Evolutionary conservation across 441 rosid genomes (phyloP), one percentile per base, ranked within the genome.

Genomic region (Eruca vesicaria): DNA sequence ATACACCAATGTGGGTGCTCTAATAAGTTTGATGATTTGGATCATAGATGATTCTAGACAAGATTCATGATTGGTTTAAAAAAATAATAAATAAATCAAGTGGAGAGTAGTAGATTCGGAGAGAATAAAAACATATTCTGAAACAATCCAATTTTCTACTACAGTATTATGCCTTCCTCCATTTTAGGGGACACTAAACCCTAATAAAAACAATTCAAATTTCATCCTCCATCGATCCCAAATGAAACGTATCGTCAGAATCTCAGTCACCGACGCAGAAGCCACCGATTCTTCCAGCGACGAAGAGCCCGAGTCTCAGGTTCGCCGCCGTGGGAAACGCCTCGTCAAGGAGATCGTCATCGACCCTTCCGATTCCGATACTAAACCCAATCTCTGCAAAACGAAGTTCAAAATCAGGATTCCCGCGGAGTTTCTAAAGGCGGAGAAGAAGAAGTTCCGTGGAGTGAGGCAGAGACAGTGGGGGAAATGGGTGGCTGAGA

Each of bases 401-500:
- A 63, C 68, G 1, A 62, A 68, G 26, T 61, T 71, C 60, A 71
- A 61, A 11, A 71, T 71, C 68, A 62, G 61, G 62, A 71, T 71
- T 16, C 16, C 7, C 23, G 14, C 28, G 10, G 70, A 63, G 69
- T 29, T 29, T 29, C 7, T 29, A 7, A 32, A 0, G 19, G 2
- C 1, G 52, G 2, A 14, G 28, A 86, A 6, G 35, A 84, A 70
- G 77, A 92, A 92, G 90, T 95, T 84, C 61, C 86, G 99, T 0
- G 99, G 99, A 0, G 99, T 95, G 12, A 73, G 99, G 43, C 94
- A 87, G 79, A 84, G 98, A 72, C 98, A 97, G 0, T 92, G 98
- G 97, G 98, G 97, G 0, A 90, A 92, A 76, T 94, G 97, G 97
- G 98, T 97, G 4, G 97, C 99, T 2, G 99, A 95, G 91, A 95